phyloP scores from a whole-genome alignment of 345 rosid genomes.

The Nephelium lappaceum region DNA sequence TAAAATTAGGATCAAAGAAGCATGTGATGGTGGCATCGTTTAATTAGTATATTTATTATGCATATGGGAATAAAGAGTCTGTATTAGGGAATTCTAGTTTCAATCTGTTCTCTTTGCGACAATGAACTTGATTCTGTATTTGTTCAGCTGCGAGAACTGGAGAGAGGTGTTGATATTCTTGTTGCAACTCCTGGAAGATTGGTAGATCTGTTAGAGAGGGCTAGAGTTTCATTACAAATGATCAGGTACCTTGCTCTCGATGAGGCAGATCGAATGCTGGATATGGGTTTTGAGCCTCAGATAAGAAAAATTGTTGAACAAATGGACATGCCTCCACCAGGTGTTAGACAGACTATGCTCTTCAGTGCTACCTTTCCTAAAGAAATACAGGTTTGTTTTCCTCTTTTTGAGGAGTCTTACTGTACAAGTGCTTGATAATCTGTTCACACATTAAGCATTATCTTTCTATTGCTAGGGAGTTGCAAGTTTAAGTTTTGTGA shows the following conservation, averaged over 20 bases:
- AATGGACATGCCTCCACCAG: conserved; percentile 95
- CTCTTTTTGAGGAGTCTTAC: background rate
- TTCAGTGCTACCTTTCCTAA: conserved; percentile 98
- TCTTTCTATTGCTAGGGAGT: background rate
- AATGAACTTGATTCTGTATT: conserved; percentile 13
- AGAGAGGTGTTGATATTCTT: conserved; percentile 96
- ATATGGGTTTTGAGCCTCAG: conserved; percentile 99
- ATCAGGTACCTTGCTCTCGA: conserved; percentile 88
- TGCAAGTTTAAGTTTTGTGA: background rate
- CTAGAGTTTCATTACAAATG: conserved; percentile 94
- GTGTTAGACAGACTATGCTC: conserved; percentile 87
- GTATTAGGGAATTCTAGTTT: background rate
- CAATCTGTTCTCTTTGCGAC: background rate
- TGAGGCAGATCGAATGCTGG: conserved; percentile 99
- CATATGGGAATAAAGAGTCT: background rate
- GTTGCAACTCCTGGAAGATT: conserved; percentile 99
- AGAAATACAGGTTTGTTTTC: conserved; percentile 80
- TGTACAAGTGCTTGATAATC: background rate
- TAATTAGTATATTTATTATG: background rate
- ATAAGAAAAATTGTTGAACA: conserved; percentile 95
- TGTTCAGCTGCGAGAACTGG: conserved; percentile 87
- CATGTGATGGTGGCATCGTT: background rate
- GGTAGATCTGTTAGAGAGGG: conserved; percentile 94
- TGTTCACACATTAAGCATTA: background rate
- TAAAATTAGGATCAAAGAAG: background rate